Percentiles rank a stretch among this genome's conserved stretches.
Evolutionary conservation across 345 rosid genomes (phyloP).

Genomic region (Psidium friedrichsthalianum): DNA sequence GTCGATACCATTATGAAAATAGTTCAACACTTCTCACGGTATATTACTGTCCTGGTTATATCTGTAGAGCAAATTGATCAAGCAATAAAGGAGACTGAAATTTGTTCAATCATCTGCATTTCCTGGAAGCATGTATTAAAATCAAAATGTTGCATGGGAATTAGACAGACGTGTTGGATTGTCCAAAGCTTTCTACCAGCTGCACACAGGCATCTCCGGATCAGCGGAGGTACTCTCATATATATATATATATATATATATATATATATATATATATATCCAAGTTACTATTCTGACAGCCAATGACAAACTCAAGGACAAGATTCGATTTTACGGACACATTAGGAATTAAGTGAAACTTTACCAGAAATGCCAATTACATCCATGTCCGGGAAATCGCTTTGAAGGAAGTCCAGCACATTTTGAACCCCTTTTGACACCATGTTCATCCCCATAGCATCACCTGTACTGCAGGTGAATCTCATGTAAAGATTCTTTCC

Average conservation of each 20-base stretch:
- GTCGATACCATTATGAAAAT: not conserved
- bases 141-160: not conserved
- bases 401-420: constrained; percentile 65
- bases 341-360: not conserved
- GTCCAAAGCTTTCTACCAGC: not conserved
- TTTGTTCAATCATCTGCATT: not conserved
- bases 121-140: not conserved
- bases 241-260: not conserved
- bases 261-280: too few relatives aligned
- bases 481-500: constrained; percentile 82
- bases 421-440: constrained; percentile 90
- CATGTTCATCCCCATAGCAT: constrained; percentile 99
- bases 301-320: not conserved
- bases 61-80: not conserved
- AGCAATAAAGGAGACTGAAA: not conserved
- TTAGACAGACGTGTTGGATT: not conserved
- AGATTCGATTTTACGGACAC: not conserved
- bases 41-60: not conserved
- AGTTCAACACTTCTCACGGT: not conserved
- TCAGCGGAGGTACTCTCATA: not conserved
- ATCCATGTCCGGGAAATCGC: constrained; percentile 83
- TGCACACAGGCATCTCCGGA: not conserved
- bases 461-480: constrained; percentile 77
- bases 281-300: not conserved
- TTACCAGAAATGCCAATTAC: constrained; percentile 72